A percentile compares a stretch with the other conserved stretches of the same genome.
These are phyloP conservation scores for Lipomyces oligophaga DNA, from an alignment of 805 yeast species.

Conservation along the genomic window DNA sequence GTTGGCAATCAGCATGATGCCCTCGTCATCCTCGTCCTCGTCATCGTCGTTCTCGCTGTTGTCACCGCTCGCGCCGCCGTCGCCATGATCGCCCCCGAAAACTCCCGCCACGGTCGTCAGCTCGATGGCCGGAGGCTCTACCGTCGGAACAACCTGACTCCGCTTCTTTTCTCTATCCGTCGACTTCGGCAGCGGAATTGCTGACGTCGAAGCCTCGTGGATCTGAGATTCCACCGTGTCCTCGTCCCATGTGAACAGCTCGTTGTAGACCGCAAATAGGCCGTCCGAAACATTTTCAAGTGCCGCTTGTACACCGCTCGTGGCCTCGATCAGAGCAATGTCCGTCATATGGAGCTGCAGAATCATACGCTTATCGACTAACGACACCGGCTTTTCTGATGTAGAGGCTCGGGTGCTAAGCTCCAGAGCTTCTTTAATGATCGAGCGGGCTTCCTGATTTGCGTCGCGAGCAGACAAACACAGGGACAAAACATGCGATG, in stretches of 20 bases:
- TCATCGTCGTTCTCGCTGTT: conserved; percentile 1
- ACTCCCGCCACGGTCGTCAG: conserved; percentile 3
- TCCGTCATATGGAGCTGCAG: conserved; percentile 23
- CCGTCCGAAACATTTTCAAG: conserved; percentile 25
- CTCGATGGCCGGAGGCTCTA: conserved; percentile 15
- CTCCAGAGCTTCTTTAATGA: conserved; percentile 8
- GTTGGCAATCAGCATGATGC: too few relatives aligned
- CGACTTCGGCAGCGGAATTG: conserved; percentile 12
- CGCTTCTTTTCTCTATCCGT: conserved; percentile 17
- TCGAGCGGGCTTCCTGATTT: conserved; percentile 13
- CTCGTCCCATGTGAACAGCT: conserved; percentile 28
- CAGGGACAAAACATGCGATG: conserved; percentile 23
- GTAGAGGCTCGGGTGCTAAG: conserved; percentile 8
- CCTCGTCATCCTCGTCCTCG: neutral
- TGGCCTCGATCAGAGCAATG: conserved; percentile 21
- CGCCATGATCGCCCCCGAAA: conserved; percentile 1
- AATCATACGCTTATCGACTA: conserved; percentile 21
- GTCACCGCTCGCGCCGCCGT: conserved; percentile 4
- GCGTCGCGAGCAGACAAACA: conserved; percentile 14
- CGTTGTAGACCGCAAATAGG: conserved; percentile 22
- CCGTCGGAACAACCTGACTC: conserved; percentile 16
- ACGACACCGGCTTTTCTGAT: conserved; percentile 12
- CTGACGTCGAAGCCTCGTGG: conserved; percentile 27
- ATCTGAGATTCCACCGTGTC: conserved; percentile 29
- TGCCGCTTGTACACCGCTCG: conserved; percentile 23